These are phyloP conservation scores for Dipteronia sinensis DNA, from an alignment of 345 rosid species.

Conservation along the genomic window DNA sequence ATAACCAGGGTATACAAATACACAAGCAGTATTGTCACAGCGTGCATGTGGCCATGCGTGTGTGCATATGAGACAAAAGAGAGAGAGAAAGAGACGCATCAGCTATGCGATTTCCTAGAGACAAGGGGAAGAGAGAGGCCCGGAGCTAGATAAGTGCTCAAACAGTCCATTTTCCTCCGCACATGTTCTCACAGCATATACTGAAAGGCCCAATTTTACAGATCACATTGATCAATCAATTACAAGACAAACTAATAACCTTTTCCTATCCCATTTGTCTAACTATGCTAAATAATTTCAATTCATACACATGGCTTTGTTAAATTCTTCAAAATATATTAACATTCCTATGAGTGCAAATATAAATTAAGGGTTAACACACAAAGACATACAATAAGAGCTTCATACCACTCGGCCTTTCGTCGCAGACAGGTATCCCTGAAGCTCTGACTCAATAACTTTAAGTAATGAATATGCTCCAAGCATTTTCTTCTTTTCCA, in stretches of 20 bases:
- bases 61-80: too few relatives aligned
- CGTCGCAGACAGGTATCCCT: conserved; percentile 80
- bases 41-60: too few relatives aligned
- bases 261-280: not conserved
- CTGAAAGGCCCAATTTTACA: not conserved
- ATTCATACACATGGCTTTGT: not conserved
- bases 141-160: not conserved
- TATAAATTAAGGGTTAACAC: conserved; percentile 1
- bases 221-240: not conserved
- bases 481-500: conserved; percentile 85
- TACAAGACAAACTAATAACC: not conserved
- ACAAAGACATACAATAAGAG: conserved; percentile 11
- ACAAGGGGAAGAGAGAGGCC: not conserved
- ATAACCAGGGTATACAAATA: not conserved
- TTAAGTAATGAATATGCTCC: conserved; percentile 87
- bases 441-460: conserved; percentile 89
- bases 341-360: conserved; percentile 3
- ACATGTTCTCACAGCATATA: not conserved
- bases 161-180: not conserved
- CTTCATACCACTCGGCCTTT: conserved; percentile 80
- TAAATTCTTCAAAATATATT: not conserved
- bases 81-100: too few relatives aligned
- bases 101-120: not conserved
- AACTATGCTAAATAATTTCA: not conserved
- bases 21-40: too few relatives aligned